A percentile compares a stretch with the other conserved stretches of the same genome.
Evolutionary conservation across 192 early-diverging fungal species (phyloP).

Genomic region (Gigaspora rosea): DNA sequence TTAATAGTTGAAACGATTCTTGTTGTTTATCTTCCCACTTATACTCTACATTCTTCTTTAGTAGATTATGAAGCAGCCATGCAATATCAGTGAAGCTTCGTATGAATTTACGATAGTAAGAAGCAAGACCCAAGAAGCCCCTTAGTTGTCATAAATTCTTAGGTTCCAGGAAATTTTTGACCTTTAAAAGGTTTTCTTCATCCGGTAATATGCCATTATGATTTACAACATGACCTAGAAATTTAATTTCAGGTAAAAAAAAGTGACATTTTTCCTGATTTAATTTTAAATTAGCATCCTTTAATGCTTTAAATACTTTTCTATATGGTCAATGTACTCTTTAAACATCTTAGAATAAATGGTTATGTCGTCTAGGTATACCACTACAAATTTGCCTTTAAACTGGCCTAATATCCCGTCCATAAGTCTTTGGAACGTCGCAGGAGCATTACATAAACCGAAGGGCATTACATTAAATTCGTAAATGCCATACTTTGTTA

Average conservation of each 20-base stretch:
- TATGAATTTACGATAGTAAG: no score
- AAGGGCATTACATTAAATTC: constrained; percentile 46
- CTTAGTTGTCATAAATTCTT: not conserved
- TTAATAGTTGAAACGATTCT: not conserved
- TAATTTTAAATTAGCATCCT: not conserved
- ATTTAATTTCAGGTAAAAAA: not conserved
- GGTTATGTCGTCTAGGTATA: constrained; percentile 52
- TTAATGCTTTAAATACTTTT: not conserved
- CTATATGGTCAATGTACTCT: constrained; percentile 37
- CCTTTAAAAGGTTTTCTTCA: not conserved
- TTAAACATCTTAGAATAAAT: constrained; percentile 40
- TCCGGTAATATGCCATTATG: not conserved
- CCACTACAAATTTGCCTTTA: constrained; percentile 34
- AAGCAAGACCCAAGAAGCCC: not conserved
- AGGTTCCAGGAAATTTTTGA: not conserved
- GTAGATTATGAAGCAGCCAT: not conserved
- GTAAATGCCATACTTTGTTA: constrained; percentile 37
- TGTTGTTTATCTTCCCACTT: constrained; percentile 1
- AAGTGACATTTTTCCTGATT: not conserved
- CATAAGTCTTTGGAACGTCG: constrained; percentile 44
- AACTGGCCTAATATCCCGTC: constrained; percentile 37
- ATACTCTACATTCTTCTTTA: not conserved
- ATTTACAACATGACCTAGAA: not conserved
- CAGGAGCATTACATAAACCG: constrained; percentile 45
- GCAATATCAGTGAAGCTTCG: not conserved